These are phyloP conservation scores for Earliella scabrosa DNA, from an alignment of 1,284 basidiomycete species.

Conservation along the genomic window DNA sequence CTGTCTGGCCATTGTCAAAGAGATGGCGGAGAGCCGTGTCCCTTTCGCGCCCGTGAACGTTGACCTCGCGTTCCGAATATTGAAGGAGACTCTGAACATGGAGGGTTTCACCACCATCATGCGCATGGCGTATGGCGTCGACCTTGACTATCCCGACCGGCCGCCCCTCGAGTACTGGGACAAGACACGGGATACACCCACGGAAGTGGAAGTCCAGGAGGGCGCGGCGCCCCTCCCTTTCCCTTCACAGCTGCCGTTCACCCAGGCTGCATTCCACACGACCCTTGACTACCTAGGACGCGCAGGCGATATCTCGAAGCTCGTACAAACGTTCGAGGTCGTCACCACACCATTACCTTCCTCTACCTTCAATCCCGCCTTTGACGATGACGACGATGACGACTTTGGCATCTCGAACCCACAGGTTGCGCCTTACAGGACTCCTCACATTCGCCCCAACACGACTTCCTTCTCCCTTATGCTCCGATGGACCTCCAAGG, in stretches of 20 bases:
- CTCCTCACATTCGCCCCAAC: conserved; percentile 65
- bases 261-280: conserved; percentile 72
- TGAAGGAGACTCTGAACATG: conserved; percentile 64
- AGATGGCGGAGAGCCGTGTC: conserved; percentile 55
- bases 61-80: conserved; percentile 67
- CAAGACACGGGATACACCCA: conserved; percentile 15
- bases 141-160: conserved; percentile 72
- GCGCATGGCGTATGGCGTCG: conserved; percentile 72
- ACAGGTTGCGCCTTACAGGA: conserved; percentile 33
- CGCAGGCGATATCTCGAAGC: conserved; percentile 58
- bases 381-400: conserved; percentile 74
- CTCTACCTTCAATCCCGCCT: conserved; percentile 46
- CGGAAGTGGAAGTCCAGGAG: conserved; percentile 16
- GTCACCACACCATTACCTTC: conserved; percentile 69
- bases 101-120: conserved; percentile 59
- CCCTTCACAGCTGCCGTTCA: conserved; percentile 51
- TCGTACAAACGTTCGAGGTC: conserved; percentile 77
- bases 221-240: conserved; percentile 23
- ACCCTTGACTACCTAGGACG: conserved; percentile 71
- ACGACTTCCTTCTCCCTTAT: conserved; percentile 68
- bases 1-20: conserved; percentile 54
- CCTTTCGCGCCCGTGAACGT: conserved; percentile 60
- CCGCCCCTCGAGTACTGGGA: conserved; percentile 50
- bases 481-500: conserved; percentile 56
- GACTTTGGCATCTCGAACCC: conserved; percentile 46